Percentiles rank a stretch among this genome's conserved stretches.
Evolutionary conservation across 2,329 filamentous ascomycete species (phyloP).

Genomic region (Endoconidiophora polonica): DNA sequence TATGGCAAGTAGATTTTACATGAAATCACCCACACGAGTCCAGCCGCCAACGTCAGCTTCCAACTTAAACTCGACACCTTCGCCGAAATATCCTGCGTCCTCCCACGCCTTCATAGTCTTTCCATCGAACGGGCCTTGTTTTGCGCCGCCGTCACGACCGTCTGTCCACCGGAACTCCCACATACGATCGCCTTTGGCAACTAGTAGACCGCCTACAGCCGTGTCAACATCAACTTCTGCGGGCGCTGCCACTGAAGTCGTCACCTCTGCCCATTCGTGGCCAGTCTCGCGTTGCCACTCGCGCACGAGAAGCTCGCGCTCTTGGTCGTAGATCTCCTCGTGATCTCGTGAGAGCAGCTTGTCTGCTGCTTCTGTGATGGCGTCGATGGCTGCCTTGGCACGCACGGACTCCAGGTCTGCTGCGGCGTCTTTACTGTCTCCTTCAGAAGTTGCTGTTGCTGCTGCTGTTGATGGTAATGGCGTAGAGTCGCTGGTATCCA

Average conservation of each 20-base stretch:
- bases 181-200: conserved; percentile 23
- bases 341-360: conserved; percentile 68
- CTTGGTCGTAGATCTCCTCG: conserved; percentile 79
- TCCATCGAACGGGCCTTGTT: conserved; percentile 76
- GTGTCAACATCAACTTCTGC: conserved; percentile 12
- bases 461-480: conserved; percentile 47
- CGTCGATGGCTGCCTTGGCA: conserved; percentile 58
- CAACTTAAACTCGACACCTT: conserved; percentile 65
- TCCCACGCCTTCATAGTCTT: conserved; percentile 82
- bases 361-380: conserved; percentile 80
- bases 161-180: conserved; percentile 95
- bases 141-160: conserved; percentile 59
- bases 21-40: conserved; percentile 34
- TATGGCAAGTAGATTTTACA: conserved; percentile 18
- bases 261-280: conserved; percentile 57
- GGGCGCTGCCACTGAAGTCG: conserved; percentile 17
- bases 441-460: conserved; percentile 32
- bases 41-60: conserved; percentile 38
- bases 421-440: not conserved
- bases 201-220: not conserved
- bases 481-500: conserved; percentile 50
- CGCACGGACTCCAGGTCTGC: conserved; percentile 48
- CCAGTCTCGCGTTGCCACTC: conserved; percentile 75
- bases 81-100: conserved; percentile 80
- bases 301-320: conserved; percentile 66